A percentile compares a stretch with the other conserved stretches of the same genome.
These are phyloP conservation scores for Bacidia rubella DNA, from an alignment of 495 filamentous ascomycete genomes.

Conservation along the genomic window DNA sequence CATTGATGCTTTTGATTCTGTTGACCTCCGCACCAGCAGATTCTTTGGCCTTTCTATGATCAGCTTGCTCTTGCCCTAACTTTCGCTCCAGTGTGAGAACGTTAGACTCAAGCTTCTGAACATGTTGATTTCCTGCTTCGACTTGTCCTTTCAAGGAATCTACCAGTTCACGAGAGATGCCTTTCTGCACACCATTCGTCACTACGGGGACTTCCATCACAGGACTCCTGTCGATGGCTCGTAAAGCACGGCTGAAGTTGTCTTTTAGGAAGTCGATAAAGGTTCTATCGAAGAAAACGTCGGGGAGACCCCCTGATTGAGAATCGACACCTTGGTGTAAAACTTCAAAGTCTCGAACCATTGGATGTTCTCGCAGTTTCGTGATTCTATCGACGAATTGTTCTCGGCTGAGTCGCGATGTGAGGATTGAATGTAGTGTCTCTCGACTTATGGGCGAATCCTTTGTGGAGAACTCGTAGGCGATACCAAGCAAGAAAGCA, in stretches of 20 bases:
- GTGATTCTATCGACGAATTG: slow-evolving; percentile 78
- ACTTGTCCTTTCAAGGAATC: slow-evolving; percentile 70
- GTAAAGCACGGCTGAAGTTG: slow-evolving; percentile 73
- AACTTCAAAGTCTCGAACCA: slow-evolving; percentile 85
- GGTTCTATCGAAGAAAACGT: slow-evolving; percentile 70
- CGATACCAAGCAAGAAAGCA: slow-evolving; percentile 68
- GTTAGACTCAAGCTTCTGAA: slow-evolving; percentile 56
- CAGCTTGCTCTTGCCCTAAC: slow-evolving; percentile 63
- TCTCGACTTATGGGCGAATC: slow-evolving; percentile 82
- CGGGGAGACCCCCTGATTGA: slow-evolving; percentile 51
- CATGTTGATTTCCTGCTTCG: slow-evolving; percentile 52
- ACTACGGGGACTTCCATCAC: slow-evolving; percentile 69
- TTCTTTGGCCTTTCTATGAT: slow-evolving; percentile 62
- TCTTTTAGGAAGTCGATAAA: slow-evolving; percentile 95
- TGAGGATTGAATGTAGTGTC: slow-evolving; percentile 68
- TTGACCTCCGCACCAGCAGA: slow-evolving; percentile 47
- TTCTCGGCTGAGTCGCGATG: slow-evolving; percentile 68
- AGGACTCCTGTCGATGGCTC: slow-evolving; percentile 86
- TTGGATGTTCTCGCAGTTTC: slow-evolving; percentile 62
- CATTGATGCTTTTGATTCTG: slow-evolving; percentile 53
- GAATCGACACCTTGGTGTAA: slow-evolving; percentile 51
- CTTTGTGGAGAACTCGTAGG: slow-evolving; percentile 96
- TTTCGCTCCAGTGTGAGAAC: slow-evolving; percentile 52
- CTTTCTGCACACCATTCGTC: slow-evolving; percentile 66
- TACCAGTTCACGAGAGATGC: slow-evolving; percentile 68